These are phyloP conservation scores for Neonothopanus nambi DNA, from an alignment of 1,284 basidiomycete species.

Conservation along the genomic window DNA sequence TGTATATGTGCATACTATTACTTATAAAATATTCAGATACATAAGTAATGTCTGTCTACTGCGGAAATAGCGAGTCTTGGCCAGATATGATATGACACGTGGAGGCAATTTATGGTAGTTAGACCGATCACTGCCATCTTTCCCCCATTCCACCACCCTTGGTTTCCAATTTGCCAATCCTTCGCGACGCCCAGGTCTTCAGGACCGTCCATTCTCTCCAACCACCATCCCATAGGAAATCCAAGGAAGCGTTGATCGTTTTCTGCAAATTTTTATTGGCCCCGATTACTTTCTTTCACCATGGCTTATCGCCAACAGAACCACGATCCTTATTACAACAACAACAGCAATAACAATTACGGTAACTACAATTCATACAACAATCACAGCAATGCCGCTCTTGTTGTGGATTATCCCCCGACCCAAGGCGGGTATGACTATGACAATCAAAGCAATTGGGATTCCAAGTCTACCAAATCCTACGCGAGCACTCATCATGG, in stretches of 20 bases:
- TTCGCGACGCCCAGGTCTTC: neutral
- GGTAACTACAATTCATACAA: constrained; percentile 15
- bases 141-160: neutral
- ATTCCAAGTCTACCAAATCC: constrained; percentile 59
- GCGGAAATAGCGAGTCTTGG: too few species aligned
- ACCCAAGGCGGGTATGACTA: constrained; percentile 34
- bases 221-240: neutral
- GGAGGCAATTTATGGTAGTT: neutral
- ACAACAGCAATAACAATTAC: constrained; percentile 36
- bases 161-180: constrained; percentile 10
- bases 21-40: too few species aligned
- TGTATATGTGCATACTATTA: too few species aligned
- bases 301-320: constrained; percentile 59
- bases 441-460: constrained; percentile 55
- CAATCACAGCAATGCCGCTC: constrained; percentile 29
- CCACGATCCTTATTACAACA: constrained; percentile 48
- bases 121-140: neutral
- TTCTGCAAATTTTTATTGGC: neutral
- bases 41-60: too few species aligned
- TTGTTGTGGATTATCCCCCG: constrained; percentile 37
- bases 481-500: constrained; percentile 54
- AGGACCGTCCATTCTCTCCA: constrained; percentile 15
- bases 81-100: constrained; percentile 6
- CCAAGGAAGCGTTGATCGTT: constrained; percentile 10
- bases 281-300: too few species aligned